phyloP scores from a whole-genome alignment of 371 early-diverging fungal genomes.

The Chytridium lagenaria region DNA sequence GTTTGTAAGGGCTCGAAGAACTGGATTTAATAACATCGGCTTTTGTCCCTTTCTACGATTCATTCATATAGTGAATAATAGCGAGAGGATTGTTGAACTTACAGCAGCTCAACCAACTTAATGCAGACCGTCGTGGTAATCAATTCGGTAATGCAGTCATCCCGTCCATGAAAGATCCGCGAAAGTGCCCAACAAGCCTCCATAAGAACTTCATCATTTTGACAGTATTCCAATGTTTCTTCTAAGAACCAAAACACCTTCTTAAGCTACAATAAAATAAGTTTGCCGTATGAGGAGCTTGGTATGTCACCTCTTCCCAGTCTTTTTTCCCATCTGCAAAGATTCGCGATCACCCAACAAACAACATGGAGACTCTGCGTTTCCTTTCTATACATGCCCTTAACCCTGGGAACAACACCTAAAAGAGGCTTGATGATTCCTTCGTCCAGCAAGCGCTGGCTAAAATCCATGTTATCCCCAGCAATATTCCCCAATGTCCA shows the following conservation, averaged over 20 bases:
- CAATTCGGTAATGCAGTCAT: conserved; percentile 19
- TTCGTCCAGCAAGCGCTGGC: conserved; percentile 49
- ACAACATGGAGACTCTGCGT: conserved; percentile 32
- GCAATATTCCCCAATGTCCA: conserved; percentile 68
- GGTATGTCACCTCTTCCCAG: conserved; percentile 29
- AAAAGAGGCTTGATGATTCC: conserved; percentile 48
- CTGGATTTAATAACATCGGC: conserved; percentile 29
- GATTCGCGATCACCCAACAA: conserved; percentile 40
- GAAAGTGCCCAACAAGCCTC: conserved; percentile 47
- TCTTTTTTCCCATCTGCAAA: conserved; percentile 38
- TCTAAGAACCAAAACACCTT: conserved; percentile 29
- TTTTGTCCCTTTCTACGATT: conserved; percentile 15
- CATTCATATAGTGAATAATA: not conserved
- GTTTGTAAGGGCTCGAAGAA: conserved; percentile 41
- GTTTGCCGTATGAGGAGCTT: not conserved
- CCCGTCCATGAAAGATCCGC: conserved; percentile 36
- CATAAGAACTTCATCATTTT: conserved; percentile 38
- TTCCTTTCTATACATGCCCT: conserved; percentile 14
- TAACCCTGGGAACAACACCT: conserved; percentile 20
- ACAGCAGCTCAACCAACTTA: conserved; percentile 28
- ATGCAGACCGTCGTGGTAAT: conserved; percentile 20
- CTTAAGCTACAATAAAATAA: conserved; percentile 23
- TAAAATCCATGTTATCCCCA: conserved; percentile 58
- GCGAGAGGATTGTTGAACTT: conserved; percentile 3
- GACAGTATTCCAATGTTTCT: conserved; percentile 23